phyloP scores from a whole-genome alignment of 2,329 filamentous ascomycete species.

The Akanthomyces muscarius region DNA sequence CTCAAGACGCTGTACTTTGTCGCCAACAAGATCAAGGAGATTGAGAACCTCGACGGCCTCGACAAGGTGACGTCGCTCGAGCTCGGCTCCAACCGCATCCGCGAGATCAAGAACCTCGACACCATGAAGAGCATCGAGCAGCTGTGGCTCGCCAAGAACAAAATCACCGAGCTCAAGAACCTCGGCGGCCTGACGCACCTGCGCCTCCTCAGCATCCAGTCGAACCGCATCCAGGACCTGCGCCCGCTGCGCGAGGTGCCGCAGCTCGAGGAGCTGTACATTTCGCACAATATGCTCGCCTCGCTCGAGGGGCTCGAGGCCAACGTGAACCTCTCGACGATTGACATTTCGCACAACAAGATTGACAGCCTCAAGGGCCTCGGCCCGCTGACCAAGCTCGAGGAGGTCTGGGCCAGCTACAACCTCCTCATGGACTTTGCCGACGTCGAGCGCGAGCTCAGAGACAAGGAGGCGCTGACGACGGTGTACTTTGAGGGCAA shows the following conservation, averaged over 20 bases:
- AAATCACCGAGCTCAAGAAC: constrained; percentile 78
- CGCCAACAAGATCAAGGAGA: constrained; percentile 86
- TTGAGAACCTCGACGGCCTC: constrained; percentile 78
- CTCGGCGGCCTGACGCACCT: constrained; percentile 73
- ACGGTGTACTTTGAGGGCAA: constrained; percentile 98
- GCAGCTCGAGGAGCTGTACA: constrained; percentile 86
- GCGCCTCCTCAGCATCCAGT: constrained; percentile 88
- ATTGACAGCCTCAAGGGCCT: constrained; percentile 72
- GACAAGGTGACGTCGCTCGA: constrained; percentile 77
- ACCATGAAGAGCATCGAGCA: constrained; percentile 74
- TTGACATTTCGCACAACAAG: constrained; percentile 89
- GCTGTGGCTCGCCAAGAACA: constrained; percentile 95
- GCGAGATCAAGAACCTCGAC: constrained; percentile 82
- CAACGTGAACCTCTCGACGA: constrained; percentile 64
- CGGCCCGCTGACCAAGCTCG: constrained; percentile 63
- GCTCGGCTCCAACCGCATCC: constrained; percentile 85
- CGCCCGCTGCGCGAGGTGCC: constrained; percentile 69
- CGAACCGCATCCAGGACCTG: constrained; percentile 81
- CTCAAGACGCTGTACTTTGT: constrained; percentile 87
- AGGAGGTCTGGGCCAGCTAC: constrained; percentile 93
- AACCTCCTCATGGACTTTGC: constrained; percentile 76
- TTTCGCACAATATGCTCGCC: constrained; percentile 88
- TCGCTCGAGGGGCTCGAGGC: constrained; percentile 68
- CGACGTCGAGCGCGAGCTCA: constrained; percentile 75
- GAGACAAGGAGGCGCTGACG: constrained; percentile 72